phyloP scores from a whole-genome alignment of 192 early-diverging fungal species.

The Rhizophagus prolifer region DNA sequence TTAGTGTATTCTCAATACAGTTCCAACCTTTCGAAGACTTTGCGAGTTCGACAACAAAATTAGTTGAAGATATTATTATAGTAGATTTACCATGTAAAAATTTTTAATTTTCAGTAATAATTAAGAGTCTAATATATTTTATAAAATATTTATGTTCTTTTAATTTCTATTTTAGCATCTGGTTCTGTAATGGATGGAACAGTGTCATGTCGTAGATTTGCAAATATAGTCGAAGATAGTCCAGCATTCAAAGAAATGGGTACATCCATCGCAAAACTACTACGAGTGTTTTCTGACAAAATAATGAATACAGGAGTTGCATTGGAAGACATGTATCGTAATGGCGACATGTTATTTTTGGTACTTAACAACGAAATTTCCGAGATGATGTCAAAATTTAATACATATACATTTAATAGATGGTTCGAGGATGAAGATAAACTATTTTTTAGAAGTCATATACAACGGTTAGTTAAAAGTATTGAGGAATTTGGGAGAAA shows the following conservation, averaged over 20 bases:
- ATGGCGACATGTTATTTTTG: constrained; percentile 2
- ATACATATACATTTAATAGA: not conserved
- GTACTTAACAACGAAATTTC: not conserved
- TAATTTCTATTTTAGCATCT: not conserved
- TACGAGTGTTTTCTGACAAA: not conserved
- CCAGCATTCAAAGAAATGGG: not conserved
- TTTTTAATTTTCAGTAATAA: not conserved
- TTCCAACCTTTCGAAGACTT: not conserved
- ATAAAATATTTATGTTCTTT: not conserved
- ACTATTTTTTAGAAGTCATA: not conserved
- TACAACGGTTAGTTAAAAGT: not conserved
- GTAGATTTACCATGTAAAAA: constrained; percentile 11
- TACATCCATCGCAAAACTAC: not conserved
- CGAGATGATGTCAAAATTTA: not conserved
- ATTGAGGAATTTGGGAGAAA: not conserved
- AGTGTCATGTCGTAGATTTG: not conserved
- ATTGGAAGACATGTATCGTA: constrained; percentile 18
- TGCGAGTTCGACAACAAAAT: not conserved
- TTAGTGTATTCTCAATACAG: not conserved
- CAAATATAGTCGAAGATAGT: constrained; percentile 15
- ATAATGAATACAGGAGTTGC: constrained; percentile 9
- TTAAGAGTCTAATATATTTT: not conserved
- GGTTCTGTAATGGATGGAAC: not conserved
- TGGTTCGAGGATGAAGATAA: not conserved
- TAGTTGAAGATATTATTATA: not conserved